Base-by-base conservation (phyloP, 179 eudicot genomes). In the Gypsophila paniculata region DNA sequence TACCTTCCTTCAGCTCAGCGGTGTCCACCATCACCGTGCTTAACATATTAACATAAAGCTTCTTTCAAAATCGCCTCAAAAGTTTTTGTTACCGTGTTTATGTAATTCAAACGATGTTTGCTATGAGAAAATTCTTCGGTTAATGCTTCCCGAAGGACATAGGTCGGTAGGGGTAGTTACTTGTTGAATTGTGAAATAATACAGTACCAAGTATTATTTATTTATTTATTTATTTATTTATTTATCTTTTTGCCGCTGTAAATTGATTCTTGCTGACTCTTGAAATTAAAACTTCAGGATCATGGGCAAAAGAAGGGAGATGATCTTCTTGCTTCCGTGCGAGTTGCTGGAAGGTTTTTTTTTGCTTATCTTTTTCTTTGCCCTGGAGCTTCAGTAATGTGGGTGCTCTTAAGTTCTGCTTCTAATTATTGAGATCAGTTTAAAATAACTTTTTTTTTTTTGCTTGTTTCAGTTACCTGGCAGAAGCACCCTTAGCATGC, bases 271-370 rank as follows among this genome's bases (percentile, higher is more conserved):
- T 6, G 8, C 44, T 22, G 17, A 51, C 74, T 22, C 21, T 69
- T 48, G 76, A 12, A 2, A 39, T 42, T 21, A 9, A 25, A 25
- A 66, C 58, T 13, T 69, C 82, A 92, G 98, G 99, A 87, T 25
- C 97, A 88, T 77, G 91, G 88, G 17, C 87, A 82, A 66, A 83
- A 75, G 15, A 91, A 87, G 80, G 99, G 99, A 67, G 86, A 89
- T 76, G 96, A 91, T 83, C 91, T 94, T 77, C 90, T 94, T 72
- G 99, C 96, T 69, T 89, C 86, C 58, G 95, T 91, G 59, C 86
- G 99, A 51, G 55, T 94, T 69, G 85, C 85, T 78, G 97, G 97
- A 72, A 94, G 99, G 98, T 90, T 79, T 61, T 38, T 51, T 51
- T 65, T 69, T 5, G 66, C 44, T 63, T 15, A 57, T 18, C 48